Conservation (phyloP, 495 filamentous ascomycete species). For the Neurospora sp. region DNA sequence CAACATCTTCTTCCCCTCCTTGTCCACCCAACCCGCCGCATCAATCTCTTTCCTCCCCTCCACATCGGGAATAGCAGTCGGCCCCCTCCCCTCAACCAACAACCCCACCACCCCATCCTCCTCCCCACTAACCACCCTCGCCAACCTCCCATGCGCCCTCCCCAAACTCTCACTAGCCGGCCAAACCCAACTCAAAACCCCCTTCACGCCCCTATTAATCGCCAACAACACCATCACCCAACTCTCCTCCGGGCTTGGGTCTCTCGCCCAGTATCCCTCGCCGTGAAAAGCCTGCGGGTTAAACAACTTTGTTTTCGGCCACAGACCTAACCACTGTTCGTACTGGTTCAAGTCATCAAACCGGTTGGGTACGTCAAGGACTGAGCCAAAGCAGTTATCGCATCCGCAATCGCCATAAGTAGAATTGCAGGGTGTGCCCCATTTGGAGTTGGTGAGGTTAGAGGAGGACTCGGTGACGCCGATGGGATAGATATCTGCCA, state of each 20-base stretch:
- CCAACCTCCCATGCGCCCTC: slow-evolving; percentile 34
- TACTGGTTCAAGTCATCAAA: slow-evolving; percentile 41
- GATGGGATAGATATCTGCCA: slow-evolving; percentile 59
- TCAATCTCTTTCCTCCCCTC: slow-evolving; percentile 24
- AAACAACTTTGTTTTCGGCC: slow-evolving; percentile 47
- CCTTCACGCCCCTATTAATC: slow-evolving; percentile 55
- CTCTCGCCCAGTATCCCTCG: slow-evolving; percentile 49
- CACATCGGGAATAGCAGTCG: not conserved
- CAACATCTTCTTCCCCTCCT: slow-evolving; percentile 24
- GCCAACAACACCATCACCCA: slow-evolving; percentile 49
- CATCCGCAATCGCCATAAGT: slow-evolving; percentile 67
- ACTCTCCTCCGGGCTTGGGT: slow-evolving; percentile 46
- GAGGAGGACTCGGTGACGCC: slow-evolving; percentile 21
- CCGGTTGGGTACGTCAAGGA: slow-evolving; percentile 46
- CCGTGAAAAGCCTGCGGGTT: slow-evolving; percentile 57
- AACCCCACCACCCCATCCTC: slow-evolving; percentile 28
- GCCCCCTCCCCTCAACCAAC: slow-evolving; percentile 29
- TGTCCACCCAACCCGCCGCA: slow-evolving; percentile 30
- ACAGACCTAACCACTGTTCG: slow-evolving; percentile 31
- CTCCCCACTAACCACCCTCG: slow-evolving; percentile 27
- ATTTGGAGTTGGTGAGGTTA: slow-evolving; percentile 41
- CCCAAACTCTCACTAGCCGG: slow-evolving; percentile 35
- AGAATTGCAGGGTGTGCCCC: slow-evolving; percentile 47
- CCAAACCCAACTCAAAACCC: slow-evolving; percentile 43
- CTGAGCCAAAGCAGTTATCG: slow-evolving; percentile 49